Base-by-base conservation (phyloP, 495 filamentous ascomycete genomes). In the Saxophila tyrrhenica region DNA sequence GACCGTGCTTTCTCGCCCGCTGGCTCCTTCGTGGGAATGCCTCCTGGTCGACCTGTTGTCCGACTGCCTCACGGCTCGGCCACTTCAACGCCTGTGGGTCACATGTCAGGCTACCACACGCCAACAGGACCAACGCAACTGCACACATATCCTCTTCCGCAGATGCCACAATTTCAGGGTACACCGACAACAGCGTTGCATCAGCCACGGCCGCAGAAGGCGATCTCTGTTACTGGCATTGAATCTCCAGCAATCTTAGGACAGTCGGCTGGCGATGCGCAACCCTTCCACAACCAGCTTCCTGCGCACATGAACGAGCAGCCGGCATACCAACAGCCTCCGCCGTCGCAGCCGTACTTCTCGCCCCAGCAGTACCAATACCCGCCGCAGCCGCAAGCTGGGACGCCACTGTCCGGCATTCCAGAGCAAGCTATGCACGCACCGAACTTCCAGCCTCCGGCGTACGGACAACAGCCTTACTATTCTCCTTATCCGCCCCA, bases 361-460 rank as follows among this genome's bases (percentile, higher is more conserved):
- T 69, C 75, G 1, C 87, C 90, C 60, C 73, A 72, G 39, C 79
- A 85, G 46, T 72, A 79, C 2, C 88, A 87, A n/a, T 86, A 83
- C 62, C 78, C 86, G 21, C 83, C 81, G 51, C 88, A 94, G 58
- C 67, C 81, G 24, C 85, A 89, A 20, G 76, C 75, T 3, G 84
- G 82, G n/a, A 96, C 92, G 13, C 91, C 92, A 0, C 76, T 95
- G 25, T 92, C 90, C 1, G 89, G 95, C 52, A 94, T 98, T 51
- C 92, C 92, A 8, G 92, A 97, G 67, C 85, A 87, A 51, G 88
- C 89, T 15, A 87, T 96, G 39, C 89, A 97, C 61, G 92, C 94
- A 21, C 84, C 84, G 46, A 82, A 91, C 8, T 97, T 95, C 72
- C 91, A 95, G 59, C 89, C 88, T 1, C 57, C 19, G 25, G 5